These are phyloP conservation scores for Bretschneidera sinensis DNA, from an alignment of 345 rosid species.

Conservation along the genomic window DNA sequence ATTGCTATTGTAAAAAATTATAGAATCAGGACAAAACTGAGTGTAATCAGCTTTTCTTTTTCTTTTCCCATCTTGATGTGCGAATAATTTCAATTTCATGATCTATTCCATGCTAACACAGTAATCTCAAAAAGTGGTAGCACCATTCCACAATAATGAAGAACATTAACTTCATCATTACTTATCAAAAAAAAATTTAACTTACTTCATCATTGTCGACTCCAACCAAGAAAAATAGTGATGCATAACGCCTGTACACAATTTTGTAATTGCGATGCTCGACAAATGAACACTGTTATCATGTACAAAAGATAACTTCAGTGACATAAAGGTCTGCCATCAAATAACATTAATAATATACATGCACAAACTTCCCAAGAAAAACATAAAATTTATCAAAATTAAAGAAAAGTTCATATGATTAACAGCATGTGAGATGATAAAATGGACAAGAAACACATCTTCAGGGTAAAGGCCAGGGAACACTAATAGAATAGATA, in stretches of 20 bases:
- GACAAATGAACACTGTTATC: constrained; percentile 82
- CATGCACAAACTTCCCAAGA: not conserved
- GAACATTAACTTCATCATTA: not conserved
- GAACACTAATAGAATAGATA: too few species aligned
- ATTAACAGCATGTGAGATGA: not conserved
- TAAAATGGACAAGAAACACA: not conserved
- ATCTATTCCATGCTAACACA: not conserved
- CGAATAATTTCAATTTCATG: not conserved
- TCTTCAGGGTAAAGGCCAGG: not conserved
- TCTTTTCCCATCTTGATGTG: not conserved
- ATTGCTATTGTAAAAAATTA: too few species aligned
- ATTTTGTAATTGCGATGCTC: constrained; percentile 98
- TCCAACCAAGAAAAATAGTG: constrained; percentile 92
- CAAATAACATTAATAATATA: not conserved
- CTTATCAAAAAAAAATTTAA: not conserved
- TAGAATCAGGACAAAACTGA: too few species aligned
- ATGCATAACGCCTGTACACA: constrained; percentile 90
- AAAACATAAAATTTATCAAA: not conserved
- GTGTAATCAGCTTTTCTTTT: too few species aligned
- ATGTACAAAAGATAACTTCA: not conserved
- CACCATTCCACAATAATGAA: too few species aligned
- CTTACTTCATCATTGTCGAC: constrained; percentile 94
- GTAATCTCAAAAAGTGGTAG: too few species aligned
- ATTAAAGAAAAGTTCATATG: not conserved
- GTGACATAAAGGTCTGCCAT: not conserved